Conservation (phyloP, 192 early-diverging fungal species). For the Rhizophlyctis rosea region DNA sequence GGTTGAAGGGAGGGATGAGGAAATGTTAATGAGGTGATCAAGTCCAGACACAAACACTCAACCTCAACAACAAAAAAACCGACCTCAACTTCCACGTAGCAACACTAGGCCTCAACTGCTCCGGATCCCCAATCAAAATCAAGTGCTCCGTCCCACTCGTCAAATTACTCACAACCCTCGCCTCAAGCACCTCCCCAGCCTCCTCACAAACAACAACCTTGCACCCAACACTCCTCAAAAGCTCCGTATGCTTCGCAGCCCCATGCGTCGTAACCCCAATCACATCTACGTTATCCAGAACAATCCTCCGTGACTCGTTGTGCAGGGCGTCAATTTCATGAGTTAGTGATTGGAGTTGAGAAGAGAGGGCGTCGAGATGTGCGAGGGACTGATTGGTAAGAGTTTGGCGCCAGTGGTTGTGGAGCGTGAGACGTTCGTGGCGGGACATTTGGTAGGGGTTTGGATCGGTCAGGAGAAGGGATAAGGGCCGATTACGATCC, state of each 20-base stretch:
- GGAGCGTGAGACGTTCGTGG: slow-evolving; percentile 37
- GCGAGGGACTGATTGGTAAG: slow-evolving; percentile 20
- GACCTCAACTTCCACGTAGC: slow-evolving; percentile 7
- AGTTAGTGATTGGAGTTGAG: too few species aligned
- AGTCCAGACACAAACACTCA: too few species aligned
- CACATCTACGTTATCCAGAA: slow-evolving; percentile 21
- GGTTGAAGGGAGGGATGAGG: too few species aligned
- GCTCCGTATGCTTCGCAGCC: slow-evolving; percentile 47
- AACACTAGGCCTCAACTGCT: slow-evolving; percentile 27
- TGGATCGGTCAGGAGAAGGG: slow-evolving; percentile 21
- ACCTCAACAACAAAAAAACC: too few species aligned
- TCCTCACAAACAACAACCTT: slow-evolving; percentile 40
- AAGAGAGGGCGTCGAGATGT: slow-evolving; percentile 7
- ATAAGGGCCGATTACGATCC: too few species aligned
- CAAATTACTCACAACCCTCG: slow-evolving; percentile 26
- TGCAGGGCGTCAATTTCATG: background rate
- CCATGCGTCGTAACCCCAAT: slow-evolving; percentile 62
- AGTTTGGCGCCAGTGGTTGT: slow-evolving; percentile 32
- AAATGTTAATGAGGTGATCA: background rate
- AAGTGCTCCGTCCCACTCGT: slow-evolving; percentile 19
- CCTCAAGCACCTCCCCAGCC: slow-evolving; percentile 39
- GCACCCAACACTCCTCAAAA: slow-evolving; percentile 28
- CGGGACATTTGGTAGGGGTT: slow-evolving; percentile 51
- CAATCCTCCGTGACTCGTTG: background rate
- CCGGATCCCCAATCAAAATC: slow-evolving; percentile 38